Evolutionary conservation across 2,329 filamentous ascomycete genomes (phyloP).

Genomic region (Torrubiella hemipterigena): DNA sequence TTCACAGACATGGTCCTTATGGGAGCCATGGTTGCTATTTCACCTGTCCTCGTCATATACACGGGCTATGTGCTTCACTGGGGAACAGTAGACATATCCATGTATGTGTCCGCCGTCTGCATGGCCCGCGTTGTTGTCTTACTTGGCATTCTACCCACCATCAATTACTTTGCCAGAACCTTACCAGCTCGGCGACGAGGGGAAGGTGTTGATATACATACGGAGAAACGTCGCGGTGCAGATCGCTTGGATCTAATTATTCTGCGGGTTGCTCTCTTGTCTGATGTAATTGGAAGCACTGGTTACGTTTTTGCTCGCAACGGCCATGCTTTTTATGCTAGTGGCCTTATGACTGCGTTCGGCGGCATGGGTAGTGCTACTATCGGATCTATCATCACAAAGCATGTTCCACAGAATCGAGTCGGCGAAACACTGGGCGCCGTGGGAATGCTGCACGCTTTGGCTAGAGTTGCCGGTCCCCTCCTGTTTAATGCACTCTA

Average conservation of each 20-base stretch:
- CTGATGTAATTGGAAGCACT: conserved; percentile 63
- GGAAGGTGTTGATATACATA: conserved; percentile 21
- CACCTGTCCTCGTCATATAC: conserved; percentile 77
- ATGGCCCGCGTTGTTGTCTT: conserved; percentile 64
- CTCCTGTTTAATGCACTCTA: conserved; percentile 81
- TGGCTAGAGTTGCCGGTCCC: conserved; percentile 69
- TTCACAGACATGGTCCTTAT: conserved; percentile 73
- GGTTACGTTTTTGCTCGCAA: conserved; percentile 60
- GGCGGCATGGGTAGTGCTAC: conserved; percentile 81
- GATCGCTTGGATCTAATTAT: conserved; percentile 68
- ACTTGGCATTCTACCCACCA: conserved; percentile 58
- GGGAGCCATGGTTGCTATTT: conserved; percentile 67
- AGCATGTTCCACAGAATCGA: conserved; percentile 73
- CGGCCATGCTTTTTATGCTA: conserved; percentile 53
- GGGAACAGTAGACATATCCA: conserved; percentile 67
- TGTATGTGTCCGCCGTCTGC: conserved; percentile 73
- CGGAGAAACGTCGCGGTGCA: conserved; percentile 52
- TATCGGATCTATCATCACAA: conserved; percentile 73
- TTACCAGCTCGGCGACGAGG: conserved; percentile 32
- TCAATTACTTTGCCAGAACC: conserved; percentile 64
- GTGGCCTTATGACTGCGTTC: conserved; percentile 61
- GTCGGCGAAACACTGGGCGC: conserved; percentile 85
- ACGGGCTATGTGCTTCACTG: conserved; percentile 69
- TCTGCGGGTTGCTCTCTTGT: conserved; percentile 61
- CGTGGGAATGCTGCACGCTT: conserved; percentile 71